These are phyloP conservation scores for Pyrus pyrifolia DNA, from an alignment of 306 rosid species.

Conservation along the genomic window DNA sequence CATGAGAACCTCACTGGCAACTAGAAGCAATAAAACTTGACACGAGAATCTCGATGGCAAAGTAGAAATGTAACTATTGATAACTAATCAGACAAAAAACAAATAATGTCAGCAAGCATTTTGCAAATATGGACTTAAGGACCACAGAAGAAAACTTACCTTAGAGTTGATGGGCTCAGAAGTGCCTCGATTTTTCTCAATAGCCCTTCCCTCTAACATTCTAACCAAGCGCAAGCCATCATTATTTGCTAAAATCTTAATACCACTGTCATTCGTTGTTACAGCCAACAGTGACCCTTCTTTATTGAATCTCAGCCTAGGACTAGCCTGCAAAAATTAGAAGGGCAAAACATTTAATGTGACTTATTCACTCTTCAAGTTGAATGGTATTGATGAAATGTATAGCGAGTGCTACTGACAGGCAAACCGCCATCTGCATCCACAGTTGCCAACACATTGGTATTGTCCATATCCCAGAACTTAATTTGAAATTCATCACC, in stretches of 20 bases:
- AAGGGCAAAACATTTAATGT: neutral
- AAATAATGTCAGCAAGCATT: neutral
- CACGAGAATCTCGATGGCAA: neutral
- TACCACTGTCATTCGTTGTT: conserved; percentile 32
- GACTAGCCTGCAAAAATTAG: conserved; percentile 30
- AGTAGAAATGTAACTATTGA: neutral
- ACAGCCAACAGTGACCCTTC: conserved; percentile 45
- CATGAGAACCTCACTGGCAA: neutral
- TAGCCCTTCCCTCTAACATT: conserved; percentile 33
- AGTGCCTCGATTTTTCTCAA: conserved; percentile 35
- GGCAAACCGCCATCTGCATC: conserved; percentile 42
- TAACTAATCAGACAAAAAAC: conserved; percentile 2
- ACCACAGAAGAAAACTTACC: conserved; percentile 12
- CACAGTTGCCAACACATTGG: conserved; percentile 25
- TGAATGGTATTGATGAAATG: neutral
- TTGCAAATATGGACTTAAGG: neutral
- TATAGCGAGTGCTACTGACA: conserved; percentile 17
- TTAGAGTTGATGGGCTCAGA: conserved; percentile 31
- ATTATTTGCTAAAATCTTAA: conserved; percentile 35
- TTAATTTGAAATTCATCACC: conserved; percentile 42
- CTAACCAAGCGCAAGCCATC: conserved; percentile 35
- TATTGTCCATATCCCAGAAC: conserved; percentile 46
- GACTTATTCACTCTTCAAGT: neutral
- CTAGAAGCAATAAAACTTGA: neutral
- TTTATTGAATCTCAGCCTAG: conserved; percentile 41